phyloP scores from a whole-genome alignment of 805 yeast genomes.

The Metschnikowia reukaufii region DNA sequence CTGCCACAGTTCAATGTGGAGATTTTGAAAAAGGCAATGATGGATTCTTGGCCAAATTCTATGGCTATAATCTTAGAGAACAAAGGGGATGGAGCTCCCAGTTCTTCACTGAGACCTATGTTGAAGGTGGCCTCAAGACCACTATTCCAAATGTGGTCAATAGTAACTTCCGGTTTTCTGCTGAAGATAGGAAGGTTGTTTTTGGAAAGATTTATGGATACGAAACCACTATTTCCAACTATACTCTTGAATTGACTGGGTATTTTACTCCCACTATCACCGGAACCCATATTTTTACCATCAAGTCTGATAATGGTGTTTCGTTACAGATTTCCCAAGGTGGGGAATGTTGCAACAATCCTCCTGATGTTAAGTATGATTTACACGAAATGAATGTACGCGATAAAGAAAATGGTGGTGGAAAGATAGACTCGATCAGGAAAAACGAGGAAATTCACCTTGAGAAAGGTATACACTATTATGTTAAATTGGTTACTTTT shows the following conservation, averaged over 20 bases:
- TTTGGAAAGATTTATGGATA: slow-evolving; percentile 9
- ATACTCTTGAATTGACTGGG: slow-evolving; percentile 13
- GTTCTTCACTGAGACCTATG: neutral
- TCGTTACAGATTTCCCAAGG: slow-evolving; percentile 13
- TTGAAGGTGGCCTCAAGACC: neutral
- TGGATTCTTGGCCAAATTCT: slow-evolving; percentile 7
- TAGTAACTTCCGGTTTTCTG: neutral
- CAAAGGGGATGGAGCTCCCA: slow-evolving; percentile 1
- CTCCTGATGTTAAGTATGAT: slow-evolving; percentile 5
- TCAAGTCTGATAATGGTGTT: slow-evolving; percentile 16
- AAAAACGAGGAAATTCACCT: slow-evolving; percentile 3
- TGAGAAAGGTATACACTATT: slow-evolving; percentile 8
- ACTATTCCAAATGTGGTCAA: neutral
- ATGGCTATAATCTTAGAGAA: neutral
- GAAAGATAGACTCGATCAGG: slow-evolving; percentile 1
- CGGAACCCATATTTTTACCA: slow-evolving; percentile 11
- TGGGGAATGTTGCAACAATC: slow-evolving; percentile 13
- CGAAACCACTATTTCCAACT: slow-evolving; percentile 3
- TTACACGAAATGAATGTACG: slow-evolving; percentile 2
- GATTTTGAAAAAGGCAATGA: neutral
- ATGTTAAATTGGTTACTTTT: slow-evolving; percentile 13
- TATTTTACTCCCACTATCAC: slow-evolving; percentile 9
- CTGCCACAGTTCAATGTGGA: neutral
- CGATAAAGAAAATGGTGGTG: slow-evolving; percentile 11
- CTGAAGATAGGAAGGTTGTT: neutral